Base-by-base conservation (phyloP, 306 rosid species). In the Erythrophleum fordii region DNA sequence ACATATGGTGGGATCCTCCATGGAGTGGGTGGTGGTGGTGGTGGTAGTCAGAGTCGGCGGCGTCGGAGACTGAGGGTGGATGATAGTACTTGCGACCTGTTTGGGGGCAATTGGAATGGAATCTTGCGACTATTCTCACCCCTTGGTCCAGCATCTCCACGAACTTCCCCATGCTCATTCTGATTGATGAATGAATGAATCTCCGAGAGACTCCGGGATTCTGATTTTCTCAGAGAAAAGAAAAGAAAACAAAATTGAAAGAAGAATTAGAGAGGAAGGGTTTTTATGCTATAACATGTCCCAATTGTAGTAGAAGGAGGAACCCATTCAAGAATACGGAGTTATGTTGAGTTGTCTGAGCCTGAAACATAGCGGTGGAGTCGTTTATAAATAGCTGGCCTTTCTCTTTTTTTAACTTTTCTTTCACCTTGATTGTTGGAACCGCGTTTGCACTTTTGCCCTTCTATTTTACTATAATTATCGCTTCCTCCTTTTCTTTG, bases 41-140 rank as follows among this genome's bases (percentile, higher is more conserved):
- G 39, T 14, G 67, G 52, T 23, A 13, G 69, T 86, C 83, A 8
- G 79, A 6, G 37, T 81, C 85, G 69, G 22, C 55, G 10, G 59
- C 75, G 28, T 2, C 9, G 66, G 60, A 20, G 22, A 59, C n/a
- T 0, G 37, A 1, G 9, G 89, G 91, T 8, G 93, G 93, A 20
- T 87, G 93, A 77, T 90, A 90, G 86, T 82, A 90, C 91, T 78
- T 87, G 37, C 93, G 91, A 28, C 88, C 86, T 6, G 93, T 90
- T 35, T 85, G 88, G 0, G 93, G 91, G 34, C 87, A 90, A 59
- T 90, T 87, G 28, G 93, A 85, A 75, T 90, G 88, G 42, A 86
- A 81, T 60, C 93, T 82, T 10, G 81, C 69, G 14, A 45, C 87
- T 2, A 90, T 80, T 64, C 89, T 86, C n/a, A 82, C 91, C 11